phyloP scores from a whole-genome alignment of 129 eudicot genomes.

The Centaurea solstitialis region DNA sequence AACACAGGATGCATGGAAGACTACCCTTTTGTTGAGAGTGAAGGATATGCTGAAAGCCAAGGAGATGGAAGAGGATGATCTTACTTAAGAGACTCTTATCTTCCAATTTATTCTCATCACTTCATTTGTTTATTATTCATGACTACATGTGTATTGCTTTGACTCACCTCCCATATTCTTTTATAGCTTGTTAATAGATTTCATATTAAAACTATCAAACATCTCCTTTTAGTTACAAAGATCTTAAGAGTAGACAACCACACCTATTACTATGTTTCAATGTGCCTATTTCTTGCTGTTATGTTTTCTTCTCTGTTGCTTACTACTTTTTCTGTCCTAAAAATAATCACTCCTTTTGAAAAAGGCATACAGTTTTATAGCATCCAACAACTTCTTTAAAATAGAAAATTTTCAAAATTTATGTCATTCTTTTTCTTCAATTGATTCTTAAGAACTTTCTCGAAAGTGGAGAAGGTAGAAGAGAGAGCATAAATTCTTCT shows the following conservation, averaged over 20 bases:
- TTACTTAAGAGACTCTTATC: conserved; percentile 38
- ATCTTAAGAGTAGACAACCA: background rate
- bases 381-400: too few relatives aligned
- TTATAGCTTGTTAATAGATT: background rate
- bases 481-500: too few relatives aligned
- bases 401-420: too few relatives aligned
- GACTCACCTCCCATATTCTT: background rate
- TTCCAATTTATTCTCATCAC: background rate
- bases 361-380: too few relatives aligned
- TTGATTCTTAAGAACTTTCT: too few relatives aligned
- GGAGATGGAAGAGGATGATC: conserved; percentile 74
- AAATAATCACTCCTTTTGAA: too few relatives aligned
- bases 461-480: too few relatives aligned
- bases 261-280: background rate
- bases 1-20: conserved; percentile 65
- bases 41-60: conserved; percentile 71
- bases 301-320: too few relatives aligned
- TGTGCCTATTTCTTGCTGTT: background rate
- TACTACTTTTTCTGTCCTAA: too few relatives aligned
- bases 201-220: background rate
- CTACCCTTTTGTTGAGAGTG: conserved; percentile 74
- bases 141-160: background rate
- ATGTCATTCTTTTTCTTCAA: too few relatives aligned
- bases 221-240: background rate
- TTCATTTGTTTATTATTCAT: conserved; percentile 5